Conservation (phyloP, 2,329 filamentous ascomycete genomes). For the Tolypocladium pustulatum region DNA sequence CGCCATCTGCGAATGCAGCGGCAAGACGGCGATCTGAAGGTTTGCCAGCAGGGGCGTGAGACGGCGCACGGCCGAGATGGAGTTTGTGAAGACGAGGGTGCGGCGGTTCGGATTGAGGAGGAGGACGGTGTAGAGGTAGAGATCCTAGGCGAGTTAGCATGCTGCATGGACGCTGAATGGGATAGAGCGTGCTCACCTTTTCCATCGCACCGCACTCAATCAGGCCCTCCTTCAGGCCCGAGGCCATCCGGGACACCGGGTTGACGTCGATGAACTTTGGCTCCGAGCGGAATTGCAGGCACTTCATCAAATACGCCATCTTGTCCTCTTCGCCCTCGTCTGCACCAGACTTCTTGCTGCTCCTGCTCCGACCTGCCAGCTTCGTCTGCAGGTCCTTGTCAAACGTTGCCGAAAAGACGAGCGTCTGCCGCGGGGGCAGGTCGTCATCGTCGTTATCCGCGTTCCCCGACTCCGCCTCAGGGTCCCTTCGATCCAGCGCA, state of each 20-base stretch:
- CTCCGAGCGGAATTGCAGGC: constrained; percentile 75
- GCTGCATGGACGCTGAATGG: background rate
- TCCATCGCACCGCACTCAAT: constrained; percentile 89
- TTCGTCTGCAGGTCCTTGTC: constrained; percentile 87
- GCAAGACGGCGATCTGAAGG: constrained; percentile 63
- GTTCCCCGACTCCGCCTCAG: constrained; percentile 42
- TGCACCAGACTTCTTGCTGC: constrained; percentile 4
- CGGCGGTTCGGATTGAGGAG: constrained; percentile 72
- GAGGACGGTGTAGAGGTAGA: constrained; percentile 83
- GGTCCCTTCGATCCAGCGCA: constrained; percentile 63
- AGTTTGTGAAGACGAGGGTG: constrained; percentile 90
- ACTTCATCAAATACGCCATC: constrained; percentile 86
- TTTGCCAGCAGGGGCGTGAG: constrained; percentile 76
- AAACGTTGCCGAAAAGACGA: constrained; percentile 96
- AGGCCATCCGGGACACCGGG: constrained; percentile 79
- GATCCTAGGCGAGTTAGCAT: constrained; percentile 44
- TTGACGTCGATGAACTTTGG: constrained; percentile 92
- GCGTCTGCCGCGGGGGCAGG: constrained; percentile 58
- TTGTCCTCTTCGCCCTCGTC: constrained; percentile 60
- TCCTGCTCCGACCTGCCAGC: constrained; percentile 63
- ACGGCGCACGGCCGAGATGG: constrained; percentile 82
- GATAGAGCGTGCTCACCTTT: constrained; percentile 48
- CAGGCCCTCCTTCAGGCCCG: constrained; percentile 75
- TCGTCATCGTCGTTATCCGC: constrained; percentile 36
- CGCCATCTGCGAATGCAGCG: constrained; percentile 86